These are phyloP conservation scores for Pezicula radicicola DNA, from an alignment of 2,329 filamentous ascomycete genomes.

Conservation along the genomic window DNA sequence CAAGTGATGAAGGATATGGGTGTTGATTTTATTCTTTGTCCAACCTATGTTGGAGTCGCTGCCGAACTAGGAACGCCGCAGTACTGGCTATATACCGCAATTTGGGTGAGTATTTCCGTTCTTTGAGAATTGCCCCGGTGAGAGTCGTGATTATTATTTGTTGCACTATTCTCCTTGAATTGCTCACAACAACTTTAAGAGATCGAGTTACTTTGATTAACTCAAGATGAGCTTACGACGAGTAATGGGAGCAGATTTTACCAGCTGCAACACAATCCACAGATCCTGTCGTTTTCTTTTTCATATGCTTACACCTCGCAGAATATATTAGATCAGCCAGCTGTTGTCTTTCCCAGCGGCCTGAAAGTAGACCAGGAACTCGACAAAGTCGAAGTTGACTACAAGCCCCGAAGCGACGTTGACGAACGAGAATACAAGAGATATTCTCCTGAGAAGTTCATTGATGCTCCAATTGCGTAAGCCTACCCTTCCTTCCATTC, in stretches of 20 bases:
- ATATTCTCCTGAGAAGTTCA: slow-evolving; percentile 1
- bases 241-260: no score
- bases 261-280: no score
- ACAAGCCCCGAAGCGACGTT: slow-evolving; percentile 6
- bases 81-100: slow-evolving; percentile 46
- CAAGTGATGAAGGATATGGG: slow-evolving; percentile 10
- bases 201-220: no score
- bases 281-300: not conserved
- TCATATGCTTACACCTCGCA: not conserved
- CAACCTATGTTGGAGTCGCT: slow-evolving; percentile 20
- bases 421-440: slow-evolving; percentile 9
- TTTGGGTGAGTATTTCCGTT: slow-evolving; percentile 5
- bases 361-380: slow-evolving; percentile 5
- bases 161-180: no score
- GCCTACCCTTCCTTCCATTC: not conserved
- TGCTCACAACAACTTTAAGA: no score
- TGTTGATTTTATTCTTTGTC: slow-evolving; percentile 46
- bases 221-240: no score
- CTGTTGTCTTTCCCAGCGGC: slow-evolving; percentile 12
- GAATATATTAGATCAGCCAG: slow-evolving; percentile 18
- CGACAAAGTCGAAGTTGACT: slow-evolving; percentile 7
- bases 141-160: no score
- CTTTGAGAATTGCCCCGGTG: not conserved
- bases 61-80: slow-evolving; percentile 26
- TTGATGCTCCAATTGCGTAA: slow-evolving; percentile 9